phyloP scores from a whole-genome alignment of 2,329 filamentous ascomycete species.

The Fusarium camptoceras region DNA sequence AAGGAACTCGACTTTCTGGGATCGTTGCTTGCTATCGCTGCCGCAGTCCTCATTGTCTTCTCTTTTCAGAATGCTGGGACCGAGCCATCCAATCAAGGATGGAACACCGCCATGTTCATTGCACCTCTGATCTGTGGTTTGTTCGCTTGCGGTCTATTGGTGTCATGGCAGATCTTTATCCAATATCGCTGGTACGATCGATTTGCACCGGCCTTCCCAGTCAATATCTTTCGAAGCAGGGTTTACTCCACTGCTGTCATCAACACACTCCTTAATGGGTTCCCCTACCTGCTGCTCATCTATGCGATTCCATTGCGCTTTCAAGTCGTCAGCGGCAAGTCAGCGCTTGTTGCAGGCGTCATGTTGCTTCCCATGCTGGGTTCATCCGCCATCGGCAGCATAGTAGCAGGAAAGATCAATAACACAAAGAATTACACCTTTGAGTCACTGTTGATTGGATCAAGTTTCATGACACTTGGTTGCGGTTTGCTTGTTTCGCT shows the following conservation, averaged over 20 bases:
- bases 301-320: constrained; percentile 63
- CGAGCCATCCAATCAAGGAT: constrained; percentile 50
- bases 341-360: constrained; percentile 59
- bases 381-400: constrained; percentile 60
- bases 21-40: constrained; percentile 64
- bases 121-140: constrained; percentile 48
- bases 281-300: constrained; percentile 61
- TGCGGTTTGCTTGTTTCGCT: constrained; percentile 60
- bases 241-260: constrained; percentile 57
- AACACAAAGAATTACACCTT: constrained; percentile 55
- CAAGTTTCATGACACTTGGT: constrained; percentile 59
- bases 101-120: constrained; percentile 55
- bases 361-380: constrained; percentile 66
- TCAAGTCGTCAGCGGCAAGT: constrained; percentile 62
- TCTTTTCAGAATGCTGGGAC: constrained; percentile 65
- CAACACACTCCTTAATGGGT: constrained; percentile 62
- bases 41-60: constrained; percentile 67
- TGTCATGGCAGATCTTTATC: constrained; percentile 48
- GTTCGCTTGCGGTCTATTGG: constrained; percentile 45
- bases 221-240: constrained; percentile 60
- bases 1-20: constrained; percentile 65
- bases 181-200: constrained; percentile 45
- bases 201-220: constrained; percentile 58
- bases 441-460: constrained; percentile 58
- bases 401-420: constrained; percentile 57